Evolutionary conservation across 192 early-diverging fungal genomes (phyloP).

Genomic region (Diversispora eburnea): DNA sequence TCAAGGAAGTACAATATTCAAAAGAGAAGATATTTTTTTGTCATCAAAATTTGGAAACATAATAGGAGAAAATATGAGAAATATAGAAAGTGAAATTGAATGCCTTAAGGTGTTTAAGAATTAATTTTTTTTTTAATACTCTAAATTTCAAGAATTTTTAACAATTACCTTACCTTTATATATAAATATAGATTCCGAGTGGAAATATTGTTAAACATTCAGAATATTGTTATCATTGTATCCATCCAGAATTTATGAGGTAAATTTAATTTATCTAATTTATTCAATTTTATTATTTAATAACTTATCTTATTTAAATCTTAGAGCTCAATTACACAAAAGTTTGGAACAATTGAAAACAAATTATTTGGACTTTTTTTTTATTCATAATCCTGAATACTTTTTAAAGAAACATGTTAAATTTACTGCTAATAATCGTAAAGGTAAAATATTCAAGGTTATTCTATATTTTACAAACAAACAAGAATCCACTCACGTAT

Average conservation of each 20-base stretch:
- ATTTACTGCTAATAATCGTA: conserved; percentile 29
- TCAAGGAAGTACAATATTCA: conserved; percentile 29
- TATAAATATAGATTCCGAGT: conserved; percentile 29
- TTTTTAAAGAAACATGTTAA: conserved; percentile 37
- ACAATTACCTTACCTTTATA: neutral
- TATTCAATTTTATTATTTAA: neutral
- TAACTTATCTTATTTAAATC: neutral
- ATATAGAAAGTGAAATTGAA: too few relatives aligned
- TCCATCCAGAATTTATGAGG: conserved; percentile 45
- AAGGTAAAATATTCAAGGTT: conserved; percentile 35
- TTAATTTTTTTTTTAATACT: neutral
- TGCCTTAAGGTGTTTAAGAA: too few relatives aligned
- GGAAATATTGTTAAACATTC: conserved; percentile 37
- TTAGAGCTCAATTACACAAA: conserved; percentile 38
- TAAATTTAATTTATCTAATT: neutral
- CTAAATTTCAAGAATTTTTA: neutral
- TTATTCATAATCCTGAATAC: conserved; percentile 44
- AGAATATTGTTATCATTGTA: conserved; percentile 37
- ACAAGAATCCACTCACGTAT: neutral
- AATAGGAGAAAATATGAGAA: too few relatives aligned
- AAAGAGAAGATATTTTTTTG: too few relatives aligned
- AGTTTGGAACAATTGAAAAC: conserved; percentile 34
- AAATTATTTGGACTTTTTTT: conserved; percentile 35
- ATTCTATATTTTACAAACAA: neutral
- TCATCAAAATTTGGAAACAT: too few relatives aligned